Base-by-base conservation (phyloP, 345 rosid genomes). In the Rubroshorea leprosula region DNA sequence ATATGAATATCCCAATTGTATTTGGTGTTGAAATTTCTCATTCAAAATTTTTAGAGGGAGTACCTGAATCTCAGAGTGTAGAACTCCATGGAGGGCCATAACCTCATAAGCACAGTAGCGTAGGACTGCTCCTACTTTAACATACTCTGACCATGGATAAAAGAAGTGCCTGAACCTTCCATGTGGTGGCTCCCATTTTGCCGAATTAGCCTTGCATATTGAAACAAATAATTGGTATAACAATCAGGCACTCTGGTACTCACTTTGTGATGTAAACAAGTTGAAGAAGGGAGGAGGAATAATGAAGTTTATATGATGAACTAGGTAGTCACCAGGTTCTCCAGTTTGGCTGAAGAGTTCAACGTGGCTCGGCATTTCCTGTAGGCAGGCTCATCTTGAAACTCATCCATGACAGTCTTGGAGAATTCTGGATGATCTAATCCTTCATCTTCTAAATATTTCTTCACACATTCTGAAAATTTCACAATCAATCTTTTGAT, bases 151-250 rank as follows among this genome's bases (percentile, higher is more conserved):
- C 92, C 92, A 85, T 46, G 92, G 86, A 60, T 82, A 80, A 58
- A 74, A 76, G 71, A 80, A 82, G 68, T 74, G 83, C 18, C 61
- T 49, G 64, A 82, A 80, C 65, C 85, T 74, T 38, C 91, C 91
- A 39, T 85, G 87, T 14, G 87, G 84, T 10, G 87, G 84, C 75
- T 85, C 86, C 91, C 91, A 85, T 64, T 78, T 85, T 5, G 88
- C 88, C 0, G 87, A 70, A 38, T 55, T 57, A 54, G 86, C 86
- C 84, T n/a, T n/a, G n/a, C n/a, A n/a, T n/a, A n/a, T n/a, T n/a
- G n/a, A n/a, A n/a, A n/a, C n/a, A n/a, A n/a, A n/a, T n/a, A n/a
- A n/a, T n/a, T n/a, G n/a, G n/a, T 83, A 48, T 21, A 31, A 18
- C 16, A 67, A 54, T 52, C 66, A 68, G 35, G 41, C 39, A 48